Base-by-base conservation (phyloP, 1,284 basidiomycete genomes). In the Ceratobasidium sp. region DNA sequence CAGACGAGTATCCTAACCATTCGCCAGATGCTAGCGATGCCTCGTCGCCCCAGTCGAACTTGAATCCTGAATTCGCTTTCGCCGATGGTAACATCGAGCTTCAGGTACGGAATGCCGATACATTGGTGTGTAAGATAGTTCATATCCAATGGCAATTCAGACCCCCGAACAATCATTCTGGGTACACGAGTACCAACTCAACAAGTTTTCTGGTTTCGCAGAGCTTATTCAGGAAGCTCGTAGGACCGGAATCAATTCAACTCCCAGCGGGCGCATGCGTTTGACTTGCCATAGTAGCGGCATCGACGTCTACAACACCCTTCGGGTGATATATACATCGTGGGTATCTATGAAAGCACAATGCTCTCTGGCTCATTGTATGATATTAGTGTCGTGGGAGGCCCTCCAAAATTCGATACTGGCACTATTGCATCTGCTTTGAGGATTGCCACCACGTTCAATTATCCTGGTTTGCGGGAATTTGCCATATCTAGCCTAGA, bases 151-250 rank as follows among this genome's bases (percentile, higher is more conserved):
- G 29, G 53, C 44, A 41, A 17, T 45, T n/a, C 17, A 54, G 53
- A 69, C 51, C 29, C n/a, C 14, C 53, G 50, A 48, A 11, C 51
- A 36, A 7, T 29, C 27, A 36, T 69, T 69, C 29, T 69, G 66
- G 66, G 24, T 69, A 9, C 66, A 69, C 41, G 66, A 69, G 41
- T 69, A 56, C 27, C 66, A 69, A 22, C 66, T 69, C 51, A 47
- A 15, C 53, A 69, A 57, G 44, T 69, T 69, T 24, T 22, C 36
- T 19, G 41, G 24, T 11, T n/a, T 69, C 8, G 66, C 41, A 41
- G 36, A 48, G 5, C 36, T 45, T 22, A 57, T 69, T 24, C 17
- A 47, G n/a, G 29, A 69, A 36, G 41, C 50, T 17, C 51, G 66
- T 19, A 53, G 22, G 5, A 14, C 41, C 9, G 33, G 53, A 17